Evolutionary conservation across 1,284 basidiomycete species (phyloP).

Genomic region (Rhodotorula glutinis): DNA sequence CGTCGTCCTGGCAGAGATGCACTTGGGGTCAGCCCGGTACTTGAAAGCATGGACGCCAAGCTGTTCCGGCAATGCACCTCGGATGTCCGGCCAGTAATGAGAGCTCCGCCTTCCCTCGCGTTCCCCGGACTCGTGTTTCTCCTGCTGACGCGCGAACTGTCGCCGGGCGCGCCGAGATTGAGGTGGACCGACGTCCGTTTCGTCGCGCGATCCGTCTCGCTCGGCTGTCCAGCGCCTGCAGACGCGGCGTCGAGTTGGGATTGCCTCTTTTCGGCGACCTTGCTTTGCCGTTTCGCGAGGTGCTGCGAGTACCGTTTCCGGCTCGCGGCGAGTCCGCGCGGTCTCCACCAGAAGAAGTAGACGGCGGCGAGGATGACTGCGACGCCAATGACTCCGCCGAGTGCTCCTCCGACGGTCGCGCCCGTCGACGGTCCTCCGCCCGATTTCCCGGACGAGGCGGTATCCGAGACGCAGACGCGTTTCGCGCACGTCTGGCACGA

Average conservation of each 20-base stretch:
- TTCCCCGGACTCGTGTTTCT: slow-evolving; percentile 1
- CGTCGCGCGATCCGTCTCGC: slow-evolving; percentile 2
- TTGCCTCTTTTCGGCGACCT: slow-evolving; percentile 19
- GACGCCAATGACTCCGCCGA: slow-evolving; percentile 42
- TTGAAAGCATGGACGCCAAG: background rate
- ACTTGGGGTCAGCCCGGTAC: background rate
- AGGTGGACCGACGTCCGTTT: slow-evolving; percentile 33
- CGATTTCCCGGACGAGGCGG: background rate
- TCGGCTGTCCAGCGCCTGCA: background rate
- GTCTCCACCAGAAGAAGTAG: slow-evolving; percentile 45
- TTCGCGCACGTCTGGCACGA: slow-evolving; percentile 32
- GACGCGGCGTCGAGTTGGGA: background rate
- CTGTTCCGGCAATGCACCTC: slow-evolving; percentile 4
- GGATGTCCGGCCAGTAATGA: slow-evolving; percentile 18
- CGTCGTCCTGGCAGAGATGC: slow-evolving; percentile 21
- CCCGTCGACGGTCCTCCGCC: slow-evolving; percentile 22
- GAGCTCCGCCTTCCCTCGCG: background rate
- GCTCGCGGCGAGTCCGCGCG: slow-evolving; percentile 31
- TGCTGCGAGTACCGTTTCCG: slow-evolving; percentile 35
- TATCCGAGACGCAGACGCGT: slow-evolving; percentile 36
- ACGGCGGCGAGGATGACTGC: slow-evolving; percentile 29
- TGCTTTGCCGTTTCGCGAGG: slow-evolving; percentile 21
- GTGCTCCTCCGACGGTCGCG: slow-evolving; percentile 39
- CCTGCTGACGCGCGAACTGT: slow-evolving; percentile 3
- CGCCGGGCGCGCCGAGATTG: slow-evolving; percentile 5